Conservation (phyloP, 2,329 filamentous ascomycete species). For the Aspergillus sp. region DNA sequence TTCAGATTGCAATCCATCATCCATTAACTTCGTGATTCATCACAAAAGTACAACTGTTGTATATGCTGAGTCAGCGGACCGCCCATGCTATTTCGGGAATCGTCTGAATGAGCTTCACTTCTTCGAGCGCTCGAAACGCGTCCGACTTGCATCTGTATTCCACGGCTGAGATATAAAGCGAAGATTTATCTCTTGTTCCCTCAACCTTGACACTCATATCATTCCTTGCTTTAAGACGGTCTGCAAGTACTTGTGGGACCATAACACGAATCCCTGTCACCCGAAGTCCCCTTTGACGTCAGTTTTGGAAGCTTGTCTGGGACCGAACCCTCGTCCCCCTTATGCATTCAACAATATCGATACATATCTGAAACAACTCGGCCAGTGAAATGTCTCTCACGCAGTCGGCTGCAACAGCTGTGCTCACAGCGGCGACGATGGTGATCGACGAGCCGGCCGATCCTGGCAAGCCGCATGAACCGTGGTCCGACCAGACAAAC, state of each 20-base stretch:
- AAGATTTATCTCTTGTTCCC: too few relatives aligned
- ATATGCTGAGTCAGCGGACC: conserved; percentile 14
- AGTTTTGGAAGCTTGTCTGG: conserved; percentile 14
- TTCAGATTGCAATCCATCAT: neutral
- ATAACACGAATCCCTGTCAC: neutral
- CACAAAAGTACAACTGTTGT: neutral
- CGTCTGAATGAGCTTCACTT: conserved; percentile 3
- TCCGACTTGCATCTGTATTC: neutral
- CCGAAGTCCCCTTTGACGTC: conserved; percentile 23
- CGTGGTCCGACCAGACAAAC: conserved; percentile 30
- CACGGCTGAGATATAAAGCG: neutral
- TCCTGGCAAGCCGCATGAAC: conserved; percentile 13
- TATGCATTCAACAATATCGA: conserved; percentile 14
- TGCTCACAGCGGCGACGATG: conserved; percentile 20
- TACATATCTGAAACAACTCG: neutral
- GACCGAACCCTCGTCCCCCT: conserved; percentile 6
- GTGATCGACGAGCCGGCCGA: conserved; percentile 18
- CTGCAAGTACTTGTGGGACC: neutral
- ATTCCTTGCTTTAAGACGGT: neutral
- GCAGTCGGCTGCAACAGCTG: conserved; percentile 22
- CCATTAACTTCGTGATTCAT: too few relatives aligned
- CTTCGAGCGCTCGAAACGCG: neutral
- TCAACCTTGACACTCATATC: too few relatives aligned
- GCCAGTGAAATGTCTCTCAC: conserved; percentile 29
- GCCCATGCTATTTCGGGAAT: conserved; percentile 14